Evolutionary conservation across 306 rosid genomes (phyloP), one percentile per base, ranked within the genome.

Genomic region (Prinsepia uniflora): DNA sequence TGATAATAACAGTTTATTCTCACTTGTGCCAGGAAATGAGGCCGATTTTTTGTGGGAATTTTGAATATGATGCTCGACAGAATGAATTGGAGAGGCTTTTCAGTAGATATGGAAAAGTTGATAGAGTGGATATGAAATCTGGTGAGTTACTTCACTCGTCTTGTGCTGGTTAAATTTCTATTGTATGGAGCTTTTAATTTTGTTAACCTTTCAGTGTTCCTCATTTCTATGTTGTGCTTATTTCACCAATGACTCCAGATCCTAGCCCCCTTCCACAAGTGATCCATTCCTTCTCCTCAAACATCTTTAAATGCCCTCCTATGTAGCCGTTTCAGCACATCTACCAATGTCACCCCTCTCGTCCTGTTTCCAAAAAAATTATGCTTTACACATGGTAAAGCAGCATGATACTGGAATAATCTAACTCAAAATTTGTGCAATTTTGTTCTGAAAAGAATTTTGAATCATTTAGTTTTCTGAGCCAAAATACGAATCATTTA

Each of bases 111-210:
- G 99, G 99, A 71, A 91, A 84, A 83, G 97, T 95, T 81, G 99
- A 95, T 74, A 84, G 97, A 84, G 99, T 95, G 82, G 99, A 95
- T 86, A 91, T 95, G 97, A 95, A 95, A 84, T 87, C 99, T 74
- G 99, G 99, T 95, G 81, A 89, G 96, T 83, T 72, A 10, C 63
- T 36, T 63, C 17, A 30, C 34, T 41, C 56, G 63, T 69, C 44
- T 53, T 45, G 55, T 47, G 46, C 64, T 65, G 64, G 44, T 65
- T 63, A 68, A 41, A 13, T 43, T 63, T 7, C 4, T 34, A 20
- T 65, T 54, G 14, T 49, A 6, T 67, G 60, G 36, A 67, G 59
- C 34, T 24, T 47, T 47, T 24, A 7, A 14, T 10, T 7, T 7
- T 22, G 14, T 24, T 15, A 10, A 15, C 24, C 4, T 56, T 24